Evolutionary conservation across 2,329 filamentous ascomycete species (phyloP), one percentile per base, ranked within the genome.

Genomic region (Nemania sp.): DNA sequence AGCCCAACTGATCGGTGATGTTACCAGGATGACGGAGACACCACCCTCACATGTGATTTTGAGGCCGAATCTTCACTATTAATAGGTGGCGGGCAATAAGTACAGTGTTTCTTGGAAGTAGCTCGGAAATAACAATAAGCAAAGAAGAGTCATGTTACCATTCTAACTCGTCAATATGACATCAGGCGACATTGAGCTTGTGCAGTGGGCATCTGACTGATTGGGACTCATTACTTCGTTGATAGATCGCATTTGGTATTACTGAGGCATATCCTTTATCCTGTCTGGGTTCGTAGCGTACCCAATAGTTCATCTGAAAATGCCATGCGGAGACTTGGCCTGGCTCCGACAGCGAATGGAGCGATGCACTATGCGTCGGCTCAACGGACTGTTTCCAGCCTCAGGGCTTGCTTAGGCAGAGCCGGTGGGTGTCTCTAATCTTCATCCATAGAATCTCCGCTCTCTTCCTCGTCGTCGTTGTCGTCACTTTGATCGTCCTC

Each of bases 381-480:
- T 61, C 55, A 66, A 54, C 60, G 35, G 45, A 18, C 46, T 51
- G 10, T 45, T 56, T 56, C 61, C 56, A 55, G 57, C 54, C 63
- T 48, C 54, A 63, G 52, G 25, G 32, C 42, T 37, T 50, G 53
- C 48, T 48, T 21, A 12, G 39, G 51, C 35, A 47, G 39, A 43
- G 29, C 32, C 29, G 17, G 35, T 40, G 18, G 21, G 21, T 42
- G 39, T 43, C 21, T 67, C 57, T 72, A 84, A 70, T 85, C 82
- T 67, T 87, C 83, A 54, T 85, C 83, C 84, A 86, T 87, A 2
- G 80, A 83, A 40, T 83, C 81, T 0, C 75, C 77, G 39, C 75
- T 78, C 5, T 73, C 70, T 11, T 72, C 76, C 59, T 76, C 62
- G 2, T 64, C 63, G 25, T 64, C 62, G 18, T 69, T 72, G 5